Base-by-base conservation (phyloP, 2,329 filamentous ascomycete species). In the Alternaria rosae region DNA sequence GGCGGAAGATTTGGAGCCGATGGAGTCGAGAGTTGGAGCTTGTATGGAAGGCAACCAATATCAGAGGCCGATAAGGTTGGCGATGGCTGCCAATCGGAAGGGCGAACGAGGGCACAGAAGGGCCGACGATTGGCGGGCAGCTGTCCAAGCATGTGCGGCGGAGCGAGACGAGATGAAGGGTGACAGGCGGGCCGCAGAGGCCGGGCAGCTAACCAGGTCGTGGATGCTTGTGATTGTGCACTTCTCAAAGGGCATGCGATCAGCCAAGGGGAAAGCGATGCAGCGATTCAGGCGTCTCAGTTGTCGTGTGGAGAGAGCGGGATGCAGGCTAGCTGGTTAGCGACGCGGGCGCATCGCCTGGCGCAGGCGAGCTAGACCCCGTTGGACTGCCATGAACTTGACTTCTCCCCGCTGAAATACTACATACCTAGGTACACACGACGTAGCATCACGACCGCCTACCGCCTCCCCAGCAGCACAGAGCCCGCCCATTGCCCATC, bases 391-490 rank as follows among this genome's bases (percentile, higher is more conserved):
- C 28, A 44, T 41, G 25, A 41, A 41, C 52, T 32, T 13, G 51
- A 44, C 52, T 28, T 44, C 25, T 54, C 52, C 52, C 52, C 52
- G 52, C 52, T 44, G 52, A 54, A 44, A 44, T 54, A 54, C 52
- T 38, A n/a, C 35, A 38, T 38, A 38, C 35, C 35, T n/a, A n/a
- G n/a, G 32, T 38, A 10, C 32, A 35, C 13, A 42, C 38, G 13
- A 35, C 28, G 28, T 35, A 38, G 11, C 38, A 15, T 26, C 41
- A 42, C 51, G 1, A n/a, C 51, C 23, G 41, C 23, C 35, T 6
- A 20, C 51, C 30, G 32, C 51, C 43, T 7, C 30, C n/a, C 9
- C 26, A 25, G 45, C 42, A 13, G 13, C 35, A 15, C 13, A 6
- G n/a, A n/a, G n/a, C 32, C 32, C 32, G 32, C 32, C 32, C 32